These are phyloP conservation scores for Solanum chilense DNA, from an alignment of 257 asterid genomes.

Conservation along the genomic window DNA sequence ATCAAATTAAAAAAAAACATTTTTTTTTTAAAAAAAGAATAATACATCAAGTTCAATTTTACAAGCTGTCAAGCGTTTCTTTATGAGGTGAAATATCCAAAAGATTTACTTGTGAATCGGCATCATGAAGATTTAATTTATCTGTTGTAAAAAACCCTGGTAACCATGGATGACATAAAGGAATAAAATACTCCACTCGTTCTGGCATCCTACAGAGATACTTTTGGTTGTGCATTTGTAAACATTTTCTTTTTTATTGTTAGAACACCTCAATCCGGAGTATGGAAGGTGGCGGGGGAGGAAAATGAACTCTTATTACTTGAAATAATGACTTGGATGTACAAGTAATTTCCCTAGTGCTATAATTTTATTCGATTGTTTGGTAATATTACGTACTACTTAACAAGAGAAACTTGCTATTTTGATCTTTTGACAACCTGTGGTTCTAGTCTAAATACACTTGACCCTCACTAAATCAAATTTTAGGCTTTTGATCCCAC, in stretches of 20 bases:
- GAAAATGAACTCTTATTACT: neutral
- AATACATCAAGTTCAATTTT: neutral
- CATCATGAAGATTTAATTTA: neutral
- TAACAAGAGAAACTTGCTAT: neutral
- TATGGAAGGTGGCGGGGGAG: neutral
- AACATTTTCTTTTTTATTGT: neutral
- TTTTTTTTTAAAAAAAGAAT: too few species aligned
- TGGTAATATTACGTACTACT: neutral
- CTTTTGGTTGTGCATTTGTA: neutral
- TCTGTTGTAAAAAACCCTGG: neutral
- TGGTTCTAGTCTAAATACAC: neutral
- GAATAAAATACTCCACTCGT: neutral
- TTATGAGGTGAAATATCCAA: neutral
- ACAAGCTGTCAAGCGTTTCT: neutral
- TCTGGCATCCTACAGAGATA: neutral
- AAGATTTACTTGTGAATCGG: neutral
- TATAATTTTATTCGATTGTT: neutral
- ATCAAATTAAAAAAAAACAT: neutral
- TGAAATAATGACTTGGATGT: neutral
- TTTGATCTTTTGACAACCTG: neutral
- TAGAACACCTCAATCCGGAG: neutral
- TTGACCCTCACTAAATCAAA: neutral
- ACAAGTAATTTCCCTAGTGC: neutral
- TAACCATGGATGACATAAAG: neutral
- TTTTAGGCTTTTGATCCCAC: neutral